Conservation (phyloP, 2,329 filamentous ascomycete genomes). For the Colletotrichum filicis region DNA sequence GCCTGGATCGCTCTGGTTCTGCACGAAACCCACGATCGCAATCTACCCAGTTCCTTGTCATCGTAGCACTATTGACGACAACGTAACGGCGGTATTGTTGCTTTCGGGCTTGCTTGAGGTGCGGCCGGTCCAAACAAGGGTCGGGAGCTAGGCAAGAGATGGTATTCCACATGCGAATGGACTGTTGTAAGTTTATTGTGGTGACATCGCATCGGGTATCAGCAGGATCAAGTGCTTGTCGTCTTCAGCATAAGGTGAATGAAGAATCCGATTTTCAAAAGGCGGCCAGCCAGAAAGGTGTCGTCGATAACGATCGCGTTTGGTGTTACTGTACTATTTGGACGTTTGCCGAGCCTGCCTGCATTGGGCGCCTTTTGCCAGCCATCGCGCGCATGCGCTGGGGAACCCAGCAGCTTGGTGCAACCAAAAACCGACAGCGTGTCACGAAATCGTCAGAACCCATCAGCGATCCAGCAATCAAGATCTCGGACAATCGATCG, state of each 20-base stretch:
- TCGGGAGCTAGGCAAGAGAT: background rate
- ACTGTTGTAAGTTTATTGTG: background rate
- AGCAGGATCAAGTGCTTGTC: background rate
- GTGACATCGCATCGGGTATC: background rate
- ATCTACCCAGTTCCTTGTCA: background rate
- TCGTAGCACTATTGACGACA: background rate
- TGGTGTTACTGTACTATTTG: background rate
- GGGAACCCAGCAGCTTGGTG: constrained; percentile 9
- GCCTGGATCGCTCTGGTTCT: background rate
- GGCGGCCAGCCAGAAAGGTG: background rate
- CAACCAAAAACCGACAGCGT: background rate
- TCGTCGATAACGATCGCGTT: background rate
- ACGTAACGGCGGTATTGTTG: background rate
- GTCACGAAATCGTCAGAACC: background rate
- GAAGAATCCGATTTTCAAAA: background rate
- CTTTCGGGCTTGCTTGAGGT: background rate
- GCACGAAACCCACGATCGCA: background rate
- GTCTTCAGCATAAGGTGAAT: background rate
- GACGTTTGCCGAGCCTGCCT: background rate
- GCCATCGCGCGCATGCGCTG: background rate
- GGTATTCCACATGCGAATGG: background rate
- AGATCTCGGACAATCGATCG: constrained; percentile 31
- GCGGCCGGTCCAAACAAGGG: background rate
- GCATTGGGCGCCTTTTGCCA: background rate
- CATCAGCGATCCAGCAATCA: constrained; percentile 14